Conservation (phyloP, 352 stramenopile species). For the Blastocystis sp. region DNA sequence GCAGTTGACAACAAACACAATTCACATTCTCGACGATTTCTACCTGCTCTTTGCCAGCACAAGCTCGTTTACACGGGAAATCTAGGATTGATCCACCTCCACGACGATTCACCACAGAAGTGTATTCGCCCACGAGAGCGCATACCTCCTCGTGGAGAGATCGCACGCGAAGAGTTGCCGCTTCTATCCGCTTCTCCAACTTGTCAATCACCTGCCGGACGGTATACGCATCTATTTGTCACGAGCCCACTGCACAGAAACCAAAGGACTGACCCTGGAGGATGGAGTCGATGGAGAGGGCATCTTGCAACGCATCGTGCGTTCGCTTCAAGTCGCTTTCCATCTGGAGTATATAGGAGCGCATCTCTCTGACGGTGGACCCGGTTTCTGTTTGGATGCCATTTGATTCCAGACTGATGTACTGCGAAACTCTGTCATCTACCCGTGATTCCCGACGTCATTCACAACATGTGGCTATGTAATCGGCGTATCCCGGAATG, state of each 20-base stretch:
- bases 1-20: no score
- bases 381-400: background rate
- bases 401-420: slow-evolving; percentile 13
- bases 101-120: background rate
- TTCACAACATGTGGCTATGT: slow-evolving; percentile 5
- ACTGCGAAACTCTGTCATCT: slow-evolving; percentile 18
- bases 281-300: background rate
- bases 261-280: background rate
- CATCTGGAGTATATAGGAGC: background rate
- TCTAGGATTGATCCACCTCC: slow-evolving; percentile 5
- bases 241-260: background rate
- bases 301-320: background rate
- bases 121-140: slow-evolving; percentile 18
- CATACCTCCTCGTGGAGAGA: slow-evolving; percentile 8
- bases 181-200: background rate
- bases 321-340: slow-evolving; percentile 1
- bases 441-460: background rate
- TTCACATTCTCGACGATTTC: background rate
- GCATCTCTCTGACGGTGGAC: background rate
- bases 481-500: background rate
- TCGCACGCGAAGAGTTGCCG: background rate
- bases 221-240: background rate
- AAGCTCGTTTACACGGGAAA: slow-evolving; percentile 27
- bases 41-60: background rate
- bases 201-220: background rate